phyloP scores from a whole-genome alignment of 2,329 filamentous ascomycete genomes.

The Mycosphaerelloides madeirae region DNA sequence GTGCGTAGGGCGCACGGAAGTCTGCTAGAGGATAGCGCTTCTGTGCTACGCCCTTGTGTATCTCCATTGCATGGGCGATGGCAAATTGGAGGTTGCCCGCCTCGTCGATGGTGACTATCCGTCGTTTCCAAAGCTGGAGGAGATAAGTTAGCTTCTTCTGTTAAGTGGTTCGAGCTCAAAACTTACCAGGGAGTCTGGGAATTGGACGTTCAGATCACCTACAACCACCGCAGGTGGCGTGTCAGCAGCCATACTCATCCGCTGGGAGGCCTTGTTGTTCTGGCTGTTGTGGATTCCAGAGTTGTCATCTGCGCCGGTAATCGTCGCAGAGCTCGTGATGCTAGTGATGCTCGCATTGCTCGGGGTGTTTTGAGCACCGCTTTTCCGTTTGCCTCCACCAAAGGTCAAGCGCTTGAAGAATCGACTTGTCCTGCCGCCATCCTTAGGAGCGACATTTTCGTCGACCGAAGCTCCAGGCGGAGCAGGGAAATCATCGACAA shows the following conservation, averaged over 20 bases:
- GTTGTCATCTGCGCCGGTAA: no score
- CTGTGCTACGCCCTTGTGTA: slow-evolving; percentile 23
- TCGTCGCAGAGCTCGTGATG: slow-evolving; percentile 3
- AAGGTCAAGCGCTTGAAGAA: slow-evolving; percentile 59
- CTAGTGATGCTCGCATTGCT: slow-evolving; percentile 12
- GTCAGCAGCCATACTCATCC: slow-evolving; percentile 28
- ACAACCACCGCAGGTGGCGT: slow-evolving; percentile 60
- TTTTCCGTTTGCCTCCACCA: slow-evolving; percentile 45
- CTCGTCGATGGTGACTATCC: slow-evolving; percentile 79
- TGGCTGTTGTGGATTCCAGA: not conserved
- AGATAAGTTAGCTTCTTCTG: slow-evolving; percentile 9
- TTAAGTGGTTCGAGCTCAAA: not conserved
- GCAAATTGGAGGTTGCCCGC: slow-evolving; percentile 79
- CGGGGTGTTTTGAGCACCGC: slow-evolving; percentile 30
- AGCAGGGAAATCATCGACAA: slow-evolving; percentile 15
- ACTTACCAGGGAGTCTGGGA: slow-evolving; percentile 76
- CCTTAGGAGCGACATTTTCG: slow-evolving; percentile 42
- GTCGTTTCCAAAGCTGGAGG: slow-evolving; percentile 77
- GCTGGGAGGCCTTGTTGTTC: slow-evolving; percentile 1
- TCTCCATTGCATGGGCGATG: slow-evolving; percentile 54
- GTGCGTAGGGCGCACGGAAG: slow-evolving; percentile 72
- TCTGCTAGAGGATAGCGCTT: slow-evolving; percentile 77
- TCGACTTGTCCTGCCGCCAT: slow-evolving; percentile 53
- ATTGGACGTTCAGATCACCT: slow-evolving; percentile 93
- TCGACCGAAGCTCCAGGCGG: slow-evolving; percentile 30